Conservation (phyloP, 1,284 basidiomycete genomes). For the Jaminaea rosea region DNA sequence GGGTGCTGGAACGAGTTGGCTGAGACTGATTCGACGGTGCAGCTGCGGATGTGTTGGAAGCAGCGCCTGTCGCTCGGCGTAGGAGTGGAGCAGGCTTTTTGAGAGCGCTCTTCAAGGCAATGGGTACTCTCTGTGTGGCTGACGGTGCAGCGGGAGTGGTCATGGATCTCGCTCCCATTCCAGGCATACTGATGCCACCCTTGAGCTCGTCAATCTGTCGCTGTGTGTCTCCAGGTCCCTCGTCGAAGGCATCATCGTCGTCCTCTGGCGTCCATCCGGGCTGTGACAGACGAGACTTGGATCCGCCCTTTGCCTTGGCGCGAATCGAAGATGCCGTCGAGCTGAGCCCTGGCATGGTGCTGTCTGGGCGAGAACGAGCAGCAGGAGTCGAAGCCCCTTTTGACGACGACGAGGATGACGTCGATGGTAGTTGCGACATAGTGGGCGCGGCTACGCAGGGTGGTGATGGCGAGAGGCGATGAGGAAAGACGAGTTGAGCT, state of each 20-base stretch:
- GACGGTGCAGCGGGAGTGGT: neutral
- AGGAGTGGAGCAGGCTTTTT: neutral
- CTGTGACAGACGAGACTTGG: constrained; percentile 4
- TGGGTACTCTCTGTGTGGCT: neutral
- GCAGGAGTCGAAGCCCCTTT: no score
- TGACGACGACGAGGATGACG: no score
- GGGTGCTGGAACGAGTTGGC: constrained; percentile 4
- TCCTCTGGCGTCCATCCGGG: constrained; percentile 15
- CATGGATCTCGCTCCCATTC: constrained; percentile 9
- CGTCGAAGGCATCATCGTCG: constrained; percentile 14
- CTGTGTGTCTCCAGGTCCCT: constrained; percentile 31
- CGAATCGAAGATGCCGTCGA: constrained; percentile 39
- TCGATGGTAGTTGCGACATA: no score
- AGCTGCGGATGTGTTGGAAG: neutral
- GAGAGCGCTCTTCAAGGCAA: constrained; percentile 4
- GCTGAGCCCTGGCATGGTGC: constrained; percentile 38
- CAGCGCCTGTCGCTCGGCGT: neutral
- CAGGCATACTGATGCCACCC: constrained; percentile 29
- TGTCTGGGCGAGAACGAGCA: constrained; percentile 1
- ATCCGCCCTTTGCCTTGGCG: neutral
- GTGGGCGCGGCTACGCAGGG: no score
- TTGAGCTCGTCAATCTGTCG: constrained; percentile 23
- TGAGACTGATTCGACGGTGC: neutral
- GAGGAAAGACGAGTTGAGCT: no score
- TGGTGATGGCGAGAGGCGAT: no score